Evolutionary conservation across 768 basidiomycete genomes (phyloP), one percentile per base, ranked within the genome.

Genomic region (Termitomyces sp.): DNA sequence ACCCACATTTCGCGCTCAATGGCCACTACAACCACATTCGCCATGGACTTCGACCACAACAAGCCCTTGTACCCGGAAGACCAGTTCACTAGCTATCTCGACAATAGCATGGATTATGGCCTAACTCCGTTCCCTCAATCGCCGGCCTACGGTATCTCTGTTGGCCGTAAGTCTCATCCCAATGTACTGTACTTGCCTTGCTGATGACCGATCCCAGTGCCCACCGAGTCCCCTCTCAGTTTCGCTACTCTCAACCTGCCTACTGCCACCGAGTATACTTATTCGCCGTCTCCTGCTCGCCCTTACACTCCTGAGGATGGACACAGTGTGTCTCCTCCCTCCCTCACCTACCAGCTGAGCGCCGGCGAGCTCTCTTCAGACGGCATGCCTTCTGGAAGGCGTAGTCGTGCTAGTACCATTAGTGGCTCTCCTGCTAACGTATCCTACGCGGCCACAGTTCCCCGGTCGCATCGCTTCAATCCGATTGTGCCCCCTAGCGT

Each of bases 391-490:
- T 86, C 88, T 60, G 84, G 82, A 68, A 77, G 85, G 56, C 83
- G 83, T 69, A 88, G 87, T 71, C 88, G 90, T 62, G 56, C 56
- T 4, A 29, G 36, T 2, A 57, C 56, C 17, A 37, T 12, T 15
- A 87, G 87, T 71, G 87, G 86, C 69, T 85, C 84, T 62, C 84
- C 85, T 56, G 72, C 74, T 31, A 61, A 61, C 64, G 78, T 82
- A 40, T 75, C 86, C 40, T 83, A 81, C 70, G 77, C 76, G 65
- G 81, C 89, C 32, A 79, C 86, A 37, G 83, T 89, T 46, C 88
- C 88, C 34, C 80, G 89, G 65, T 89, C 89, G 53, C 87, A 88
- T 68, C 89, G 91, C 66, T 92, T 84, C 81, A 90, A 91, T 76
- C 90, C 91, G 5, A 85, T 92, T 66, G 76, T 82, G 60, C 78